Conservation (phyloP, 176 grass and related monocot genomes). For the Carex scoparia region DNA sequence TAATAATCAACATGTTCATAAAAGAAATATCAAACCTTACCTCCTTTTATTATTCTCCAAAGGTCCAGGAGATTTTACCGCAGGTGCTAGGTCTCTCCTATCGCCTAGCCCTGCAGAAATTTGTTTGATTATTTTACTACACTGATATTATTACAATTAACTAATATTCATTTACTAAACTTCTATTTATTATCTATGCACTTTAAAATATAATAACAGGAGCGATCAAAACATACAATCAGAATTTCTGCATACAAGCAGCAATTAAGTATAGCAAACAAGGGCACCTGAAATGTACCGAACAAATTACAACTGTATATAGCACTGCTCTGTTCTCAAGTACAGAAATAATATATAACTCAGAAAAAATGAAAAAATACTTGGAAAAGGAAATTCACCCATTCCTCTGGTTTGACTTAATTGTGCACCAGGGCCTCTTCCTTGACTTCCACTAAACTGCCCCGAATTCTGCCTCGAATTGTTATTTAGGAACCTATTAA, state of each 20-base stretch:
- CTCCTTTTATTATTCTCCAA: constrained; percentile 5
- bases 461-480: constrained; percentile 3
- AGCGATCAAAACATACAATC: background rate
- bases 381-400: constrained; percentile 27
- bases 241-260: background rate
- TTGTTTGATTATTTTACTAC: background rate
- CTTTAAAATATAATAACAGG: background rate
- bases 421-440: constrained; percentile 33
- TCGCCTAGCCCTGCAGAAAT: background rate
- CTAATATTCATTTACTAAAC: background rate
- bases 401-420: constrained; percentile 37
- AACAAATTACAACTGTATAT: background rate
- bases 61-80: constrained; percentile 2
- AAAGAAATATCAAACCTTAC: constrained; percentile 7
- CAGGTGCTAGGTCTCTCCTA: background rate
- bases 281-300: background rate
- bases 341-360: background rate
- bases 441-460: constrained; percentile 31
- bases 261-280: background rate
- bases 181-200: background rate
- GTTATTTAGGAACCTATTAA: constrained; percentile 16
- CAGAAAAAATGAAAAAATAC: background rate
- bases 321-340: background rate
- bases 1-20: background rate
- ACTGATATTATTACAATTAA: background rate